Evolutionary conservation across 306 rosid species (phyloP).

Genomic region (Trichosanthes truncata): DNA sequence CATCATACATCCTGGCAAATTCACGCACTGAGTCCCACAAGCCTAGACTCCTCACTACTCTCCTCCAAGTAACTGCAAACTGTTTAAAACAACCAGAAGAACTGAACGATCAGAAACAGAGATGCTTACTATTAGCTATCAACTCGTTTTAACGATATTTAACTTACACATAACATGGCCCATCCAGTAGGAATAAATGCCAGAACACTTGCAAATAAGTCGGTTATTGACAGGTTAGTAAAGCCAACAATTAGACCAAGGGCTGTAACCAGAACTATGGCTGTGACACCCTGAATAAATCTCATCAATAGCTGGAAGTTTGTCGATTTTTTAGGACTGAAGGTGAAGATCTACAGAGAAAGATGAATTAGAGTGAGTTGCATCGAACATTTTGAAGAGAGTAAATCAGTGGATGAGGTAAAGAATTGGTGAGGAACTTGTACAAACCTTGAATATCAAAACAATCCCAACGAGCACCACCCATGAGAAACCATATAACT

Average conservation of each 20-base stretch:
- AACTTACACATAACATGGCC: slow-evolving; percentile 82
- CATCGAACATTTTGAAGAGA: neutral
- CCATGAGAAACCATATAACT: slow-evolving; percentile 97
- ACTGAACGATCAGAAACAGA: neutral
- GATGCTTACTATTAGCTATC: neutral
- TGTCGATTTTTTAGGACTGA: slow-evolving; percentile 61
- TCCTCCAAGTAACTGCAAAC: slow-evolving; percentile 87
- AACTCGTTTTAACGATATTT: neutral
- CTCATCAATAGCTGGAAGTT: slow-evolving; percentile 68
- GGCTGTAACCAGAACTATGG: slow-evolving; percentile 59
- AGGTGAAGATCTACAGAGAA: slow-evolving; percentile 63
- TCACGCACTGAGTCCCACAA: slow-evolving; percentile 93
- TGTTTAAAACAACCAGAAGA: slow-evolving; percentile 23
- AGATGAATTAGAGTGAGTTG: neutral
- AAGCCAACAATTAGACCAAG: slow-evolving; percentile 53
- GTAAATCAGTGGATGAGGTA: neutral
- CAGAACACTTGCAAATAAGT: slow-evolving; percentile 78
- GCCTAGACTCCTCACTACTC: slow-evolving; percentile 45
- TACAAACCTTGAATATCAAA: slow-evolving; percentile 81
- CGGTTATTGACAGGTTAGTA: slow-evolving; percentile 53
- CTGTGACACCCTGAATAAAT: slow-evolving; percentile 65
- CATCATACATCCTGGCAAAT: slow-evolving; percentile 91
- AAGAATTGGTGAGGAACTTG: slow-evolving; percentile 1
- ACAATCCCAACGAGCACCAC: slow-evolving; percentile 58
- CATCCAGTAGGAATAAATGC: slow-evolving; percentile 89